Conservation (phyloP, 805 yeast genomes). For the Kazachstania martiniae region DNA sequence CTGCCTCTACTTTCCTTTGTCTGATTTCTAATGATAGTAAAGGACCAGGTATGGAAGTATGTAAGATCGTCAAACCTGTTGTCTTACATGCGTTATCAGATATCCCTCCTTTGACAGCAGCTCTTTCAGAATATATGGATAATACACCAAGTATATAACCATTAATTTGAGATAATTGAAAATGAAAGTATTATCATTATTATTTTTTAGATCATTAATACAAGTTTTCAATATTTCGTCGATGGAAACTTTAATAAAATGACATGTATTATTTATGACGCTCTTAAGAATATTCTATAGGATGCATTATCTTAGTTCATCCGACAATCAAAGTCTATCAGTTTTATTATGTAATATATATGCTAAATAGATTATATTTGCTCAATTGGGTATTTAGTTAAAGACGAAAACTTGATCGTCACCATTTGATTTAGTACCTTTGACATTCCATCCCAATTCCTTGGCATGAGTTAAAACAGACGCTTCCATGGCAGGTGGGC, state of each 20-base stretch:
- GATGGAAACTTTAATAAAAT: too few relatives aligned
- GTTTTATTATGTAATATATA: too few relatives aligned
- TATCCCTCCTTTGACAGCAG: constrained; percentile 24
- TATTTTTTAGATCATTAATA: too few relatives aligned
- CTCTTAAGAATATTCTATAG: too few relatives aligned
- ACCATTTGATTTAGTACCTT: constrained; percentile 19
- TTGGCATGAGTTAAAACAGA: constrained; percentile 38
- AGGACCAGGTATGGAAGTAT: constrained; percentile 21
- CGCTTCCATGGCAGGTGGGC: constrained; percentile 62
- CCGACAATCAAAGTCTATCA: too few relatives aligned
- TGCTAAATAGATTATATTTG: too few relatives aligned
- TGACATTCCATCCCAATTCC: constrained; percentile 48
- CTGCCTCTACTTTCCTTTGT: constrained; percentile 25
- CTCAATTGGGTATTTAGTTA: too few relatives aligned
- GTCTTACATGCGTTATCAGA: constrained; percentile 24
- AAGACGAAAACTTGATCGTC: constrained; percentile 51
- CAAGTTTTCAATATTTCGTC: too few relatives aligned
- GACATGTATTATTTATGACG: too few relatives aligned
- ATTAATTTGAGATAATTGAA: background rate
- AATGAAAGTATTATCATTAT: too few relatives aligned
- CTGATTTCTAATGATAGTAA: constrained; percentile 23
- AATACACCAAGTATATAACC: constrained; percentile 16
- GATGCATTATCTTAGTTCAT: too few relatives aligned
- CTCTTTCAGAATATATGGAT: constrained; percentile 25
- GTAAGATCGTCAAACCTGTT: constrained; percentile 21